A percentile compares a stretch with the other conserved stretches of the same genome.
Evolutionary conservation across 192 early-diverging fungal genomes (phyloP).

Genomic region (Phlyctochytrium planicorne): DNA sequence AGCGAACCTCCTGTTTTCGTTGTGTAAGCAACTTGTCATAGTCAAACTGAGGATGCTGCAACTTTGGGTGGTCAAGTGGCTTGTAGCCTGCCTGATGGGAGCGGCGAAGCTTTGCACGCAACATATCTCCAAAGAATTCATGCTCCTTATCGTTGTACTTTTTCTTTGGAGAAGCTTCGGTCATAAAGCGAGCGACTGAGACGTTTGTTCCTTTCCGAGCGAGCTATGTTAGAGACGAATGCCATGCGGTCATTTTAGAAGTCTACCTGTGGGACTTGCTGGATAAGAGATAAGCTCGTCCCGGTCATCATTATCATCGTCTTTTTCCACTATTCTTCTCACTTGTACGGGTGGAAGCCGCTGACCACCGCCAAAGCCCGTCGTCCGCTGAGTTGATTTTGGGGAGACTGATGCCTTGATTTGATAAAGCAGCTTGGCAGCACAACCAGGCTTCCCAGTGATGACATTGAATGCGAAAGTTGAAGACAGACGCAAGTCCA

Average conservation of each 20-base stretch:
- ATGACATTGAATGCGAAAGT: conserved; percentile 44
- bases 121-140: conserved; percentile 34
- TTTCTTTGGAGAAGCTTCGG: conserved; percentile 17
- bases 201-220: neutral
- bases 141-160: conserved; percentile 37
- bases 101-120: conserved; percentile 31
- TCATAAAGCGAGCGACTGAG: neutral
- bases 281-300: conserved; percentile 12
- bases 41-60: conserved; percentile 22
- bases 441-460: conserved; percentile 39
- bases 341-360: too few relatives aligned
- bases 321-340: too few relatives aligned
- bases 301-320: neutral
- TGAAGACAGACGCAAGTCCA: conserved; percentile 41
- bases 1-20: neutral
- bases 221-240: neutral
- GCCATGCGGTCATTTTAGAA: neutral
- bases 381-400: too few relatives aligned
- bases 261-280: conserved; percentile 11
- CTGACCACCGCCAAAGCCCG: too few relatives aligned
- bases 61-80: conserved; percentile 22
- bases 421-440: conserved; percentile 42
- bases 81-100: conserved; percentile 22
- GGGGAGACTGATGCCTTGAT: conserved; percentile 22
- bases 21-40: neutral